phyloP scores from a whole-genome alignment of 2,329 filamentous ascomycete species.

The Ceratocystis albifundus region DNA sequence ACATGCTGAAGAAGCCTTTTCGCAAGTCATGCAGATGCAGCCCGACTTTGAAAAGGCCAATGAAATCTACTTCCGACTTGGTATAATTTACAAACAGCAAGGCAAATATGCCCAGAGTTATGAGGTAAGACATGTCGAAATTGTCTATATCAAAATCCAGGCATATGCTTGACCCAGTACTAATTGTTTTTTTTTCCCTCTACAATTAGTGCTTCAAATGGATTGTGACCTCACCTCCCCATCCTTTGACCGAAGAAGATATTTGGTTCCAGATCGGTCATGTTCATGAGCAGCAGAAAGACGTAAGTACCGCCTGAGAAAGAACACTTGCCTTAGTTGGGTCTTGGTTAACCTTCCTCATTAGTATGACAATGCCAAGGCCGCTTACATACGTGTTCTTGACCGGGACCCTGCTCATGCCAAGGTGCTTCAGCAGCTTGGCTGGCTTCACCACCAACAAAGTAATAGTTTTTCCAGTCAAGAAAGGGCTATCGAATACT shows the following conservation, averaged over 20 bases:
- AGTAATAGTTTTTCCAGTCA: conserved; percentile 84
- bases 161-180: no score
- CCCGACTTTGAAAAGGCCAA: conserved; percentile 97
- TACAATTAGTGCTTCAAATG: conserved; percentile 80
- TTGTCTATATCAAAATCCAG: no score
- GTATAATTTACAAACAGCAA: conserved; percentile 99
- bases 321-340: not conserved
- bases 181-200: conserved; percentile 26
- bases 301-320: conserved; percentile 49
- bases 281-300: conserved; percentile 97
- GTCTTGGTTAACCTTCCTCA: conserved; percentile 26
- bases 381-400: conserved; percentile 82
- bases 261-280: conserved; percentile 99
- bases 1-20: conserved; percentile 95
- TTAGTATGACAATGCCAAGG: conserved; percentile 89
- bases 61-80: conserved; percentile 94
- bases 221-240: conserved; percentile 84
- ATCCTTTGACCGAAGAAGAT: conserved; percentile 88
- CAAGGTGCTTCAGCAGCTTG: conserved; percentile 94
- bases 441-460: conserved; percentile 95
- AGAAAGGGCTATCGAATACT: conserved; percentile 89
- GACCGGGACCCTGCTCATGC: conserved; percentile 93
- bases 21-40: conserved; percentile 97
- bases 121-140: conserved; percentile 47
- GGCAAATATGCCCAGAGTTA: conserved; percentile 86